Evolutionary conservation across 2,329 filamentous ascomycete genomes (phyloP).

Genomic region (Aspergillus spinulosporus): DNA sequence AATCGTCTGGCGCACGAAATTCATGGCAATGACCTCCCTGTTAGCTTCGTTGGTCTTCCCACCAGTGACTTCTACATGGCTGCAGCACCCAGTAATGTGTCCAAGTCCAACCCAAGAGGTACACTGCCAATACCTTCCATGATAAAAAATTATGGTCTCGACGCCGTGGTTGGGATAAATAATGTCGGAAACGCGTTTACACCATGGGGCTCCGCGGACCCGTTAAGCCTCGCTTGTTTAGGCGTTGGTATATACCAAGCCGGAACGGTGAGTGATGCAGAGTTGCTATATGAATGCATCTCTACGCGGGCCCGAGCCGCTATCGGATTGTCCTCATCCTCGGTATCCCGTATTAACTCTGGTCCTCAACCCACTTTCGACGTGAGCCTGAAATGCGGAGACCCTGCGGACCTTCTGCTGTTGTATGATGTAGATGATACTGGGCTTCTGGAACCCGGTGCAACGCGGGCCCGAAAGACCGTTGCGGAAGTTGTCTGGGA

Average conservation of each 20-base stretch:
- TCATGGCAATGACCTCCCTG: constrained; percentile 51
- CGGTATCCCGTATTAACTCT: background rate
- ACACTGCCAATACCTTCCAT: constrained; percentile 63
- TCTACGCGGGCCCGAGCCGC: constrained; percentile 45
- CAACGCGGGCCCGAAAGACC: constrained; percentile 28
- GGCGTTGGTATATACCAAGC: constrained; percentile 68
- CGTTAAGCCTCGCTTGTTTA: constrained; percentile 61
- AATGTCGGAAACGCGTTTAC: constrained; percentile 76
- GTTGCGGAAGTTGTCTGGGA: constrained; percentile 43
- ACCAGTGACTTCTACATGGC: constrained; percentile 75
- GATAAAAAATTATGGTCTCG: constrained; percentile 59
- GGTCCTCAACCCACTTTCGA: background rate
- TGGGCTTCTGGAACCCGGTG: constrained; percentile 25
- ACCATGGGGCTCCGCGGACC: constrained; percentile 67
- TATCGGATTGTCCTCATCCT: constrained; percentile 31
- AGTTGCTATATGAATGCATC: constrained; percentile 58
- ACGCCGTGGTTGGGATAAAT: constrained; percentile 65
- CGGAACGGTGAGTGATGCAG: constrained; percentile 60
- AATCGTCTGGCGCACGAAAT: constrained; percentile 51
- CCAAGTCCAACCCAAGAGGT: constrained; percentile 47
- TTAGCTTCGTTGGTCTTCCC: constrained; percentile 68
- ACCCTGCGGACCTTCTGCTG: constrained; percentile 26
- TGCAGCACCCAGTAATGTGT: constrained; percentile 36
- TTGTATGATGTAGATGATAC: constrained; percentile 34
- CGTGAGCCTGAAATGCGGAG: constrained; percentile 17